Conservation (phyloP, 2,329 filamentous ascomycete species). For the Aspergillus ustus region DNA sequence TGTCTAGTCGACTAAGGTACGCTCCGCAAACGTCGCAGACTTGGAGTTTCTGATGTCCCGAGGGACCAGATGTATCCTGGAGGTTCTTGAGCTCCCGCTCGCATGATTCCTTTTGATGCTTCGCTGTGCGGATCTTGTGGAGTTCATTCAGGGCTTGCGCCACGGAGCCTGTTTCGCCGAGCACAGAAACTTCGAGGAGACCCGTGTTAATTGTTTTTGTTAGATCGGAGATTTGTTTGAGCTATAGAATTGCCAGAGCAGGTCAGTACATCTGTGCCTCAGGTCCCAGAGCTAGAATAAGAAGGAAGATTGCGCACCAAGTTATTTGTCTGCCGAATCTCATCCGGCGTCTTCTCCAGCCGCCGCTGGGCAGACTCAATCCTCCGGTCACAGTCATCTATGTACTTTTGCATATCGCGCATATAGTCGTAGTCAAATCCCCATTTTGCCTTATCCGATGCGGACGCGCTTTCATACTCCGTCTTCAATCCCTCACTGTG, state of each 20-base stretch:
- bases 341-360: conserved; percentile 95
- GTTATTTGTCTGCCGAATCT: conserved; percentile 92
- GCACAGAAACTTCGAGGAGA: conserved; percentile 80
- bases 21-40: conserved; percentile 98
- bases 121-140: conserved; percentile 80
- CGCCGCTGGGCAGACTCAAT: conserved; percentile 89
- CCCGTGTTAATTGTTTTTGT: conserved; percentile 77
- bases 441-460: conserved; percentile 74
- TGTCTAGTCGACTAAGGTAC: conserved; percentile 89
- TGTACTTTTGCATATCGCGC: conserved; percentile 93
- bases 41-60: conserved; percentile 95
- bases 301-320: conserved; percentile 55
- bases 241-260: conserved; percentile 41
- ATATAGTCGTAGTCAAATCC: conserved; percentile 97
- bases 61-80: conserved; percentile 88
- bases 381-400: conserved; percentile 92
- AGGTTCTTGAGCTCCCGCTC: conserved; percentile 89
- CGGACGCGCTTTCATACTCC: conserved; percentile 78
- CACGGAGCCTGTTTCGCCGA: conserved; percentile 81
- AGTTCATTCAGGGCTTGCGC: conserved; percentile 84
- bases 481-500: conserved; percentile 87
- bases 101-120: conserved; percentile 78
- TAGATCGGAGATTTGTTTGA: conserved; percentile 85
- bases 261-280: background rate
- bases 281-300: background rate